Conservation (phyloP, 2,329 filamentous ascomycete genomes). For the Anthostomella pinea region DNA sequence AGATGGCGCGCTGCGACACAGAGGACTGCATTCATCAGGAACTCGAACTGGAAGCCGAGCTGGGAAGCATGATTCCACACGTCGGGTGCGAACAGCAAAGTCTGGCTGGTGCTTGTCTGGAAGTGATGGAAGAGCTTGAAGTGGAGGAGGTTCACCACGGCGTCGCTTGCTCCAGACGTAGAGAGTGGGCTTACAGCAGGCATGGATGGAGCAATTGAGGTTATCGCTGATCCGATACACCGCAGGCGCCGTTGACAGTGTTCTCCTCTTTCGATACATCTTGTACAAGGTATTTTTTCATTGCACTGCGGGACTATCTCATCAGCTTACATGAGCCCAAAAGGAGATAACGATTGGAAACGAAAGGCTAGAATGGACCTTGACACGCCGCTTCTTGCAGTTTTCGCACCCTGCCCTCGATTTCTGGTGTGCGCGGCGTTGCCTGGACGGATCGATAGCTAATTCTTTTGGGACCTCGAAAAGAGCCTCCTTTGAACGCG, state of each 20-base stretch:
- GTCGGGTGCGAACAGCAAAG: slow-evolving; percentile 14
- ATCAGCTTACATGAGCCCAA: neutral
- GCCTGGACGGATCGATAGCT: slow-evolving; percentile 9
- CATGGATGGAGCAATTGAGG: neutral
- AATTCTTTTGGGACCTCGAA: slow-evolving; percentile 19
- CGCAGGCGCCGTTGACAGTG: slow-evolving; percentile 15
- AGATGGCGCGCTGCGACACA: slow-evolving; percentile 23
- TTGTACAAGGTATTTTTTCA: slow-evolving; percentile 18
- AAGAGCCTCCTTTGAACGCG: slow-evolving; percentile 7
- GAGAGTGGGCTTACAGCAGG: neutral
- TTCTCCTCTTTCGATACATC: slow-evolving; percentile 19
- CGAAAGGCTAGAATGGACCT: slow-evolving; percentile 11
- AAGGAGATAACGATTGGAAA: neutral
- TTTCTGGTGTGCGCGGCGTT: slow-evolving; percentile 20
- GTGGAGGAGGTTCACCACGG: slow-evolving; percentile 14
- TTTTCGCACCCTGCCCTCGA: slow-evolving; percentile 21
- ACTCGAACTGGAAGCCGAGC: slow-evolving; percentile 23
- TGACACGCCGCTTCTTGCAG: slow-evolving; percentile 24
- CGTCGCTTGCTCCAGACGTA: slow-evolving; percentile 1
- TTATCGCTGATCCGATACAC: neutral
- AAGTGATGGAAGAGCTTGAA: slow-evolving; percentile 25
- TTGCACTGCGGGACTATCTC: slow-evolving; percentile 14
- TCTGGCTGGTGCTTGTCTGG: slow-evolving; percentile 16
- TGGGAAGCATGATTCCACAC: slow-evolving; percentile 17
- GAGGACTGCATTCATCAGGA: slow-evolving; percentile 21